phyloP scores from a whole-genome alignment of 208 protist species.

The Crithidia acanthocephali region DNA sequence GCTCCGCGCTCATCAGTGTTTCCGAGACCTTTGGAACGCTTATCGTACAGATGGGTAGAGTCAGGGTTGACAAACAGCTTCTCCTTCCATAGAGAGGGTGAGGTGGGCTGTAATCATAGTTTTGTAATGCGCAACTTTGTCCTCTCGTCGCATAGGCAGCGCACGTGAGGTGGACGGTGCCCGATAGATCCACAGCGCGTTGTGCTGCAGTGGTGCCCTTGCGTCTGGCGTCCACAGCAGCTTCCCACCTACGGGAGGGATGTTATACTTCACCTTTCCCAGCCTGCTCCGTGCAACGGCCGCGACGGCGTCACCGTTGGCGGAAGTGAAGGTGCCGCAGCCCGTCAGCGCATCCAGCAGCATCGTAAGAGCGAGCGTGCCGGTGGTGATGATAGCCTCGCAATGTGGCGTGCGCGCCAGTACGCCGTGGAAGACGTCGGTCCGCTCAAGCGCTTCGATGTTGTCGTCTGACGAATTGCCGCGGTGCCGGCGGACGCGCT shows the following conservation, averaged over 20 bases:
- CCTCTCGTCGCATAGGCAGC: neutral
- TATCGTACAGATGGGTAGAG: too few species aligned
- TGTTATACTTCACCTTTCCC: conserved; percentile 15
- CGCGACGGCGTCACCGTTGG: neutral
- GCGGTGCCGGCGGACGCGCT: conserved; percentile 17
- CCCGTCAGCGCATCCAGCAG: conserved; percentile 14
- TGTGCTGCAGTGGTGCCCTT: neutral
- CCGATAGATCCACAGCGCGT: conserved; percentile 29
- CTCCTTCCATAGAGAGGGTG: neutral
- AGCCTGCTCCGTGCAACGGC: neutral
- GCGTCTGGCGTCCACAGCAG: conserved; percentile 13
- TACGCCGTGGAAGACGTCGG: conserved; percentile 24
- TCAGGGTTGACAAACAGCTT: too few species aligned
- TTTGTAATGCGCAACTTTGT: conserved; percentile 16
- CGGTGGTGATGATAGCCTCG: conserved; percentile 37
- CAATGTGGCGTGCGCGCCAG: conserved; percentile 25
- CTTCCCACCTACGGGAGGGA: conserved; percentile 10
- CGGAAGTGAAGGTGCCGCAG: conserved; percentile 14
- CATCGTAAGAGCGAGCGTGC: conserved; percentile 33
- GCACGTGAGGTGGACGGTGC: conserved; percentile 38
- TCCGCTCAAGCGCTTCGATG: conserved; percentile 21
- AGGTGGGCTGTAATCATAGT: conserved; percentile 6
- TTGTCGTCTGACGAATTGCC: conserved; percentile 36
- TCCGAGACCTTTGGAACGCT: too few species aligned
- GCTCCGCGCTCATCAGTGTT: too few species aligned